Evolutionary conservation across 2,329 filamentous ascomycete species (phyloP).

Genomic region (Fusarium coicis): DNA sequence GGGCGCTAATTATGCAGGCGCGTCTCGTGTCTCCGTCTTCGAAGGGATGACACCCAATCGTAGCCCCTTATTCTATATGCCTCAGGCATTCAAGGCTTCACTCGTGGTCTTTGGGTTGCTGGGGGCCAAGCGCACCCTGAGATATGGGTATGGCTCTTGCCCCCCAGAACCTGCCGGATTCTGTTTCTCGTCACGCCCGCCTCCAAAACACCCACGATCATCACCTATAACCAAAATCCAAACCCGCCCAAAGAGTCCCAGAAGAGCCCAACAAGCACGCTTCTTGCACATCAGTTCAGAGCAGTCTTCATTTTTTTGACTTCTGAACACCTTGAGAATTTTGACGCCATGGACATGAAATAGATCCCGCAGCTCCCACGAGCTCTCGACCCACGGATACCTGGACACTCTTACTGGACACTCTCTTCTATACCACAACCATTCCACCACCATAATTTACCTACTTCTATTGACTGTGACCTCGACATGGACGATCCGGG

Average conservation of each 20-base stretch:
- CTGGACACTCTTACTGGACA: constrained; percentile 39
- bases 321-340: constrained; percentile 30
- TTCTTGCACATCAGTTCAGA: constrained; percentile 35
- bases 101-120: constrained; percentile 29
- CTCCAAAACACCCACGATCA: constrained; percentile 32
- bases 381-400: constrained; percentile 39
- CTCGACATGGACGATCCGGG: constrained; percentile 64
- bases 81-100: constrained; percentile 43
- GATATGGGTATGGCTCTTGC: constrained; percentile 44
- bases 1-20: constrained; percentile 33
- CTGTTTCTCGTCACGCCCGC: constrained; percentile 43
- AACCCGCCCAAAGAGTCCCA: constrained; percentile 11
- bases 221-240: constrained; percentile 29
- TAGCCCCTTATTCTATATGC: constrained; percentile 13
- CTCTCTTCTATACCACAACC: constrained; percentile 22
- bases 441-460: constrained; percentile 20
- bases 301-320: constrained; percentile 30
- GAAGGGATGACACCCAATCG: constrained; percentile 30
- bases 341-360: constrained; percentile 43
- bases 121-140: constrained; percentile 36
- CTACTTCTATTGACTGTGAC: constrained; percentile 57
- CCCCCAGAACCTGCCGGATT: constrained; percentile 39
- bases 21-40: constrained; percentile 35
- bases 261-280: constrained; percentile 24
- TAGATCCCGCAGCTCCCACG: constrained; percentile 43